Percentiles rank a stretch among this genome's conserved stretches.
Conservation (phyloP, 768 basidiomycete genomes). For the Clitopilus passeckerianus region DNA sequence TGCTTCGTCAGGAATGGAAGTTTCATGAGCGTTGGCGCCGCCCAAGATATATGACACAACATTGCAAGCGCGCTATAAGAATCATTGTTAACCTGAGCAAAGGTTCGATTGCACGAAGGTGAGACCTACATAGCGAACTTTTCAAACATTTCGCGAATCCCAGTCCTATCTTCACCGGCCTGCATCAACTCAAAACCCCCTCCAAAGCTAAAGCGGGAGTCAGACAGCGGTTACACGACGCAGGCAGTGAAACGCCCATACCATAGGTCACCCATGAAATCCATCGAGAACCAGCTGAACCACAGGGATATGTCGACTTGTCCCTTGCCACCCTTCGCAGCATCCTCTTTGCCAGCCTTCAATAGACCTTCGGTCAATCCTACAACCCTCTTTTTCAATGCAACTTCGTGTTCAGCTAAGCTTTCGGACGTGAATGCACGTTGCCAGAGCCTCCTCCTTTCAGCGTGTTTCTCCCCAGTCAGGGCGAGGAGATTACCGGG, state of each 20-base stretch:
- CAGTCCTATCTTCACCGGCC: constrained; percentile 28
- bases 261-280: constrained; percentile 39
- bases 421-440: constrained; percentile 28
- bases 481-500: not conserved
- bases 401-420: constrained; percentile 20
- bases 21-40: constrained; percentile 12
- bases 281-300: constrained; percentile 32
- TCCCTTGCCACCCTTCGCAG: not conserved
- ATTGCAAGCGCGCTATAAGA: constrained; percentile 9
- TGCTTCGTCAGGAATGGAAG: constrained; percentile 22
- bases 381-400: constrained; percentile 11
- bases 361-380: constrained; percentile 19
- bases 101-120: not conserved
- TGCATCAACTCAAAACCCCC: constrained; percentile 27
- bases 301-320: constrained; percentile 25
- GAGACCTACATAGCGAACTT: constrained; percentile 13
- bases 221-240: not conserved
- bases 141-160: constrained; percentile 14
- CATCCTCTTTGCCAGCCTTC: constrained; percentile 2
- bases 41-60: constrained; percentile 19
- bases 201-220: constrained; percentile 20
- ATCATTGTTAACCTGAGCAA: not conserved
- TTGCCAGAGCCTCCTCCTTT: constrained; percentile 33
- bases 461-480: constrained; percentile 6
- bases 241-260: constrained; percentile 10